A percentile compares a stretch with the other conserved stretches of the same genome.
These are phyloP conservation scores for Coccinonectria pachysandricola DNA, from an alignment of 2,329 filamentous ascomycete species.

Conservation along the genomic window DNA sequence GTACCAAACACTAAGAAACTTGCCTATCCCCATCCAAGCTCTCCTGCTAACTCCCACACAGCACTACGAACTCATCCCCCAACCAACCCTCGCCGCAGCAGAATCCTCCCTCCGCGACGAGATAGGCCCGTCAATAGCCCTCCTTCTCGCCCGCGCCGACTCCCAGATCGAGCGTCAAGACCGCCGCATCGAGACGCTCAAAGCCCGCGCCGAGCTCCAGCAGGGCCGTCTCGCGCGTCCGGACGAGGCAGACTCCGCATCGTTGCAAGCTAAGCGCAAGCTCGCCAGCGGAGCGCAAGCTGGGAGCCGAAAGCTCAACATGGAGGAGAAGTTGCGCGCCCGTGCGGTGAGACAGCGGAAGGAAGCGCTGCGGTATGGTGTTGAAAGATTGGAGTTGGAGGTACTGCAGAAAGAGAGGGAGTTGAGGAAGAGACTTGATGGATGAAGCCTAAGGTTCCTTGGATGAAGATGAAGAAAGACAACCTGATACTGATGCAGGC, in stretches of 20 bases:
- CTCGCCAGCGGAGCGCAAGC: conserved; percentile 13
- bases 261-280: too few species aligned
- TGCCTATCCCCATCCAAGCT: too few species aligned
- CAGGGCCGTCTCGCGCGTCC: conserved; percentile 49
- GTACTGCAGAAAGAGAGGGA: conserved; percentile 64
- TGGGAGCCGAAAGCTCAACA: conserved; percentile 35
- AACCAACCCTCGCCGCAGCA: conserved; percentile 69
- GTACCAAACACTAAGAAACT: too few species aligned
- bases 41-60: conserved; percentile 24
- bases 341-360: conserved; percentile 66
- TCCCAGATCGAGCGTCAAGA: conserved; percentile 74
- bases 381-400: conserved; percentile 77
- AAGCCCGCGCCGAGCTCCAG: conserved; percentile 73
- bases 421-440: conserved; percentile 40
- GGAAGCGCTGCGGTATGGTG: conserved; percentile 75
- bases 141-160: conserved; percentile 71
- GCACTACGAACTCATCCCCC: conserved; percentile 90
- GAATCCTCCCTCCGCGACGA: conserved; percentile 79
- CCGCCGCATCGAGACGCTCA: conserved; percentile 71
- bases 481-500: conserved; percentile 1
- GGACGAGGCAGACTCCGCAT: conserved; percentile 10
- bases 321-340: conserved; percentile 39
- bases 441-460: too few species aligned
- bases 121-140: conserved; percentile 76
- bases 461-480: not conserved